Base-by-base conservation (phyloP, 2,329 filamentous ascomycete genomes). In the Fusarium nisikadoi region DNA sequence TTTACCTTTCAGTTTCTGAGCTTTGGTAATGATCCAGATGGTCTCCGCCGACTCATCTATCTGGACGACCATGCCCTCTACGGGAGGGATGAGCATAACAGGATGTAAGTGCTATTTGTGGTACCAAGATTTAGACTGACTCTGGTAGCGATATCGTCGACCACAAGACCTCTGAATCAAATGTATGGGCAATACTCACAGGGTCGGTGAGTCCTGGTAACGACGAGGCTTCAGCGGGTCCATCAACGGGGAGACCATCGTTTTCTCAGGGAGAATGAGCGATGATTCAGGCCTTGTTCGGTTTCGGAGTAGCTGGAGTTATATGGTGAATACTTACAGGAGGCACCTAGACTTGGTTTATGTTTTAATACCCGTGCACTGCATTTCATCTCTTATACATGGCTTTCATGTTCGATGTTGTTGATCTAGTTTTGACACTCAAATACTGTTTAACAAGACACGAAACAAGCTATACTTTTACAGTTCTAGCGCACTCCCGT, bases 1-100 rank as follows among this genome's bases (percentile, higher is more conserved):
- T 64, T 73, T 4, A 35, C 38, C 5, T 63, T 73, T 6, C 70
- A 73, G 14, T 73, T 73, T 19, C 55, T 73, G 13, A 71, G 65
- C 10, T 73, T 72, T 20, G 70, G 69, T 2, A 39, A 67, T 6
- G 38, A 70, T 25, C 27, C n/a, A 13, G n/a, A 36, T 27, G 70
- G 68, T 7, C 47, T 56, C 2, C 2, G 13, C 4, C 65, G 69
- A 5, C 39, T 73, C 12, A 33, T 2, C 20, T 70, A 70, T 43
- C 57, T 73, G 8, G 69, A 72, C 16, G 68, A 72, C 1, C 8
- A 25, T 43, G 56, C 61, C 10, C 56, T 20, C 5, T 55, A 50
- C 11, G 16, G 12, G 19, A 10, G 36, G 5, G 35, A 29, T 3
- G 11, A 7, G 7, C 41, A 29, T 1, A 14, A 13, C 2, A 25